Percentiles rank a stretch among this genome's conserved stretches.
Evolutionary conservation across 345 rosid genomes (phyloP).

Genomic region (Theobroma cacao): DNA sequence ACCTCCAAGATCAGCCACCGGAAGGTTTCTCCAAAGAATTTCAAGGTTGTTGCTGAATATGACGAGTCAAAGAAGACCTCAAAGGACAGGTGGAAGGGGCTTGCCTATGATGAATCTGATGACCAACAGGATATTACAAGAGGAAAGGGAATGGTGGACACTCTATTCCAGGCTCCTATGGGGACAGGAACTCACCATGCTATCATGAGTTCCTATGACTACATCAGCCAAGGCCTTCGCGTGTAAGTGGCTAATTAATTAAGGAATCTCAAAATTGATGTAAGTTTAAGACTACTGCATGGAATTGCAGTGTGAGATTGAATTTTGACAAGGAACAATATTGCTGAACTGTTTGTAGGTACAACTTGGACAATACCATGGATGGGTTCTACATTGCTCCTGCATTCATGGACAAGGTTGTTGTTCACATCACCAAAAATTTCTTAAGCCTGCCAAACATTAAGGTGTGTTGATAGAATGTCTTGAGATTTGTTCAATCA

Average conservation of each 20-base stretch:
- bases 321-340: neutral
- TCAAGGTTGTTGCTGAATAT: slow-evolving; percentile 47
- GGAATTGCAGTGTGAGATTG: neutral
- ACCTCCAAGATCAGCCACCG: slow-evolving; percentile 34
- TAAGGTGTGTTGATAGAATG: slow-evolving; percentile 46
- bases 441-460: slow-evolving; percentile 84
- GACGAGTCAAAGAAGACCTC: slow-evolving; percentile 63
- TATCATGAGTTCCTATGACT: slow-evolving; percentile 71
- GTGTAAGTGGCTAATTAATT: slow-evolving; percentile 45
- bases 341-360: slow-evolving; percentile 32
- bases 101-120: slow-evolving; percentile 64
- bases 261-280: neutral
- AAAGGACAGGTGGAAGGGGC: slow-evolving; percentile 76
- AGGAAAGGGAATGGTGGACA: slow-evolving; percentile 90
- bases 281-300: neutral
- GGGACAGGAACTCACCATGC: slow-evolving; percentile 80
- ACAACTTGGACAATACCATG: slow-evolving; percentile 72
- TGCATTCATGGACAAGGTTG: slow-evolving; percentile 95
- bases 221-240: slow-evolving; percentile 78
- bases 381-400: slow-evolving; percentile 93
- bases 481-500: neutral
- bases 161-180: slow-evolving; percentile 88
- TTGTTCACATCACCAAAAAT: slow-evolving; percentile 94
- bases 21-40: slow-evolving; percentile 32
- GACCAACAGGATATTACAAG: slow-evolving; percentile 95